Conservation (phyloP, 2,329 filamentous ascomycete genomes). For the Alternaria alternata region DNA sequence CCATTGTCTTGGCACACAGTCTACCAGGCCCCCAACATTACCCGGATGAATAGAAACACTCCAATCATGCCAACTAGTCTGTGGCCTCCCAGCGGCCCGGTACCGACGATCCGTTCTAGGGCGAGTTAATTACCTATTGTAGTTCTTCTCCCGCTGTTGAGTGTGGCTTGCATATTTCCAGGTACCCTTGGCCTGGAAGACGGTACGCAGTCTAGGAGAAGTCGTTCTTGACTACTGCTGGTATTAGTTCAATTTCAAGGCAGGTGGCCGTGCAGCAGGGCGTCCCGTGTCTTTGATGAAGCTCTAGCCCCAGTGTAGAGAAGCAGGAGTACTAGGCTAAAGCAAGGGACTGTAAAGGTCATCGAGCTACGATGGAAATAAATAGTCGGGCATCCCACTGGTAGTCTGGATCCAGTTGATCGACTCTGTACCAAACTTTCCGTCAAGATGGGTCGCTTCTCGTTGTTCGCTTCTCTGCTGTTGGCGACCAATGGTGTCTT, state of each 20-base stretch:
- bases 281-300: slow-evolving; percentile 7
- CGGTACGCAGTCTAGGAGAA: background rate
- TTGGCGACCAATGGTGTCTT: slow-evolving; percentile 26
- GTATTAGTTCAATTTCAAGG: slow-evolving; percentile 6
- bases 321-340: slow-evolving; percentile 1
- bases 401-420: background rate
- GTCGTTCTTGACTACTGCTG: background rate
- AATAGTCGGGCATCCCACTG: slow-evolving; percentile 7
- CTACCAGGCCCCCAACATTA: slow-evolving; percentile 1
- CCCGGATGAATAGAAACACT: slow-evolving; percentile 14
- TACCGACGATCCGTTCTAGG: slow-evolving; percentile 2
- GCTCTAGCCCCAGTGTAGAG: background rate
- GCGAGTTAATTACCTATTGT: background rate
- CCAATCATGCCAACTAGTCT: background rate
- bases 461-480: slow-evolving; percentile 30
- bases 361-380: slow-evolving; percentile 7
- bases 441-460: slow-evolving; percentile 35
- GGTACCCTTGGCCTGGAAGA: slow-evolving; percentile 5
- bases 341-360: background rate
- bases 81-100: slow-evolving; percentile 7
- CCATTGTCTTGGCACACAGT: background rate
- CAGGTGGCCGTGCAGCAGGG: slow-evolving; percentile 11
- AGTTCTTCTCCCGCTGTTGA: slow-evolving; percentile 1
- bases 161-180: slow-evolving; percentile 1
- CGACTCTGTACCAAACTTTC: slow-evolving; percentile 2